These are phyloP conservation scores for Annona cherimola DNA, from an alignment of 164 flowering plant species.

Conservation along the genomic window DNA sequence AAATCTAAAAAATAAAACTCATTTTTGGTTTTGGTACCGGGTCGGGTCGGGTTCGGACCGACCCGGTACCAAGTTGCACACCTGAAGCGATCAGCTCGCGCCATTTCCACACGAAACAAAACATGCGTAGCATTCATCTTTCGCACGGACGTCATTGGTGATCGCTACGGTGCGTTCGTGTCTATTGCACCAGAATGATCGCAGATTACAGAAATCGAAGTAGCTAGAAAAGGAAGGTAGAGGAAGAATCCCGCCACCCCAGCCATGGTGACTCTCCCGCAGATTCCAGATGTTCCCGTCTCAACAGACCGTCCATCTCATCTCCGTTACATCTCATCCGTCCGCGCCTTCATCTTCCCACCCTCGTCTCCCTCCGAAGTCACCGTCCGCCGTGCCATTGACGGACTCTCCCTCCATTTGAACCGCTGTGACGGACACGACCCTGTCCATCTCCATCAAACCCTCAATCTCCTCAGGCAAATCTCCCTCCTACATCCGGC, in stretches of 20 bases:
- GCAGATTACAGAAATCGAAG: background rate
- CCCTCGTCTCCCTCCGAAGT: background rate
- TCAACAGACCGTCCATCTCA: background rate
- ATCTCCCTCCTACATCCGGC: conserved; percentile 28
- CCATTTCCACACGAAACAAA: too few relatives aligned
- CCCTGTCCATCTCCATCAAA: conserved; percentile 20
- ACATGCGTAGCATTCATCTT: too few relatives aligned
- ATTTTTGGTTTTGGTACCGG: too few relatives aligned
- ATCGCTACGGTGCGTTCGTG: too few relatives aligned
- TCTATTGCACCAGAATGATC: too few relatives aligned
- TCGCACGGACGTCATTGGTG: too few relatives aligned
- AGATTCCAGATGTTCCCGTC: background rate
- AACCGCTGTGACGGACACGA: conserved; percentile 3
- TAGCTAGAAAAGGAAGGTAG: background rate
- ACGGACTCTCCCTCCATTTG: background rate
- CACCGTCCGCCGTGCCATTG: background rate
- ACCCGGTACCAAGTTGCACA: too few relatives aligned
- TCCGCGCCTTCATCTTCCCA: background rate
- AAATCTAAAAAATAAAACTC: too few relatives aligned
- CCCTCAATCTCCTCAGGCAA: conserved; percentile 42
- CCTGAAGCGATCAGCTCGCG: too few relatives aligned
- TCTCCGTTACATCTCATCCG: background rate
- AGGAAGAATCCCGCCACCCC: background rate
- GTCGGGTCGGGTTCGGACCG: too few relatives aligned
- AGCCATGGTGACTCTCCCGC: background rate